Conservation (phyloP, 177 flowering plant species). For the Telopea speciosissima region DNA sequence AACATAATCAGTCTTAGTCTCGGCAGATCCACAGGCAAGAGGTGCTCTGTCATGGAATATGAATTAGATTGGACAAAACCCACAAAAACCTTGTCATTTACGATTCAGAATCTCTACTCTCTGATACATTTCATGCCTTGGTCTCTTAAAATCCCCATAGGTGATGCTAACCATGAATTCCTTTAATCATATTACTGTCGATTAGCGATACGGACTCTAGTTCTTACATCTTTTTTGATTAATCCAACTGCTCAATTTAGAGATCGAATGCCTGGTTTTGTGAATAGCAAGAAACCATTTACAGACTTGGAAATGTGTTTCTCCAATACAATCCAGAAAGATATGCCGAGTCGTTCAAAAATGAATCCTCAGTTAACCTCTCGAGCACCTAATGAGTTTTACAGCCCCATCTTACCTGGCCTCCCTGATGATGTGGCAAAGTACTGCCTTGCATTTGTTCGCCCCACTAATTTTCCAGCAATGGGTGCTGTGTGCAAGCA, state of each 20-base stretch:
- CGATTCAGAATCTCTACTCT: slow-evolving; percentile 39
- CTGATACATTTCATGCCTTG: slow-evolving; percentile 61
- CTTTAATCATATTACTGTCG: slow-evolving; percentile 29
- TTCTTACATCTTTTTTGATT: slow-evolving; percentile 10
- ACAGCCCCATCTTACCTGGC: slow-evolving; percentile 68
- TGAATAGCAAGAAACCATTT: slow-evolving; percentile 38
- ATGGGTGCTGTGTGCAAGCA: slow-evolving; percentile 77
- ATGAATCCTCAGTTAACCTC: slow-evolving; percentile 16
- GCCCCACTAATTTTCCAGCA: slow-evolving; percentile 59
- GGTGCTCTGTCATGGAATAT: slow-evolving; percentile 58
- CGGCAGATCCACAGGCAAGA: slow-evolving; percentile 15
- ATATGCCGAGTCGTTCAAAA: slow-evolving; percentile 28
- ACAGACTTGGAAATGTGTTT: slow-evolving; percentile 43
- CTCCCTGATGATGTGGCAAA: slow-evolving; percentile 93
- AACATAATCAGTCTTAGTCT: slow-evolving; percentile 11
- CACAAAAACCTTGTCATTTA: slow-evolving; percentile 32
- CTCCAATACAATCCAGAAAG: slow-evolving; percentile 26
- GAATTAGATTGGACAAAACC: slow-evolving; percentile 45
- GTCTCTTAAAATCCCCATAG: slow-evolving; percentile 64
- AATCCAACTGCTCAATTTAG: slow-evolving; percentile 5
- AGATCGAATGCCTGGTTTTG: slow-evolving; percentile 54
- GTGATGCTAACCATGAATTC: slow-evolving; percentile 75
- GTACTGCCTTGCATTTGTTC: slow-evolving; percentile 86
- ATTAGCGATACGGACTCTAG: slow-evolving; percentile 1
- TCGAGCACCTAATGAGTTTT: slow-evolving; percentile 21